Conservation (phyloP, 768 basidiomycete genomes). For the Boletus rufocinnamomeus region DNA sequence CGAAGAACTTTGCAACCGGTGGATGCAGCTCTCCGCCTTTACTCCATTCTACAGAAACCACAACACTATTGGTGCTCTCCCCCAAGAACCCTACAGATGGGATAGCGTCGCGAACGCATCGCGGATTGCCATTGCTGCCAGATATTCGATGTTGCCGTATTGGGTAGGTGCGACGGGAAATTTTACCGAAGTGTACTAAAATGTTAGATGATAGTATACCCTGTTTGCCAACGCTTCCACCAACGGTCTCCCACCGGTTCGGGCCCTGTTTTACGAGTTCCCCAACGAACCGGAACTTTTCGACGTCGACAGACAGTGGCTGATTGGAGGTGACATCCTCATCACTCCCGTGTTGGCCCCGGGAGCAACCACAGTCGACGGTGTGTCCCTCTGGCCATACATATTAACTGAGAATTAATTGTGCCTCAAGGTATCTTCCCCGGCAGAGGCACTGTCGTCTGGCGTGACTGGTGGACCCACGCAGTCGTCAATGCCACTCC, state of each 20-base stretch:
- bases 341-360: conserved; percentile 76
- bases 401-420: not conserved
- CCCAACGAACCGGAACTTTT: conserved; percentile 68
- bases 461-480: conserved; percentile 78
- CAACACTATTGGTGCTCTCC: conserved; percentile 60
- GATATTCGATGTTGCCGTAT: conserved; percentile 75
- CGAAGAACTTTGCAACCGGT: conserved; percentile 80
- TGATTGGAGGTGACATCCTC: conserved; percentile 69
- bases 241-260: conserved; percentile 67
- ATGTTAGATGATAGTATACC: conserved; percentile 52
- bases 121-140: conserved; percentile 65
- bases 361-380: conserved; percentile 66
- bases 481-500: conserved; percentile 46
- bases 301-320: conserved; percentile 64
- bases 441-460: conserved; percentile 55
- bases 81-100: conserved; percentile 85
- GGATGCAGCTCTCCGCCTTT: conserved; percentile 87
- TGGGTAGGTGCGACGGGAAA: conserved; percentile 52
- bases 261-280: conserved; percentile 79
- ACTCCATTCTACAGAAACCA: conserved; percentile 84
- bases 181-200: not conserved
- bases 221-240: conserved; percentile 70
- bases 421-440: conserved; percentile 57
- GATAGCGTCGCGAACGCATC: conserved; percentile 76
- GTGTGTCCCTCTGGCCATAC: conserved; percentile 35